phyloP scores from a whole-genome alignment of 2,329 filamentous ascomycete species.

The Hymenoscyphus fructigenus region DNA sequence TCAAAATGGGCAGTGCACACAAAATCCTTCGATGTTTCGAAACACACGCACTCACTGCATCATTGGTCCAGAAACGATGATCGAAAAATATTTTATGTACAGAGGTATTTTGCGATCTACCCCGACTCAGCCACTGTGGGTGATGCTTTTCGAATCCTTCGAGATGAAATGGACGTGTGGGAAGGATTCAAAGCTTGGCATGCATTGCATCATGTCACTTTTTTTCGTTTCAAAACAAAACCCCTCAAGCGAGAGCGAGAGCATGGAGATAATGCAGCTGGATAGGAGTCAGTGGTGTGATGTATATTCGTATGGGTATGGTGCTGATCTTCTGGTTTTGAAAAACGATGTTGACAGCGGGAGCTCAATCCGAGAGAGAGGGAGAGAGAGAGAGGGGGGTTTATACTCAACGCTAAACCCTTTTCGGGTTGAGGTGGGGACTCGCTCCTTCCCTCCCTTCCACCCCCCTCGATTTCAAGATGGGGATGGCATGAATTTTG shows the following conservation, averaged over 20 bases:
- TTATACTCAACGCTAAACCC: neutral
- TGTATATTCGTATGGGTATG: neutral
- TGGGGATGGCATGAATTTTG: neutral
- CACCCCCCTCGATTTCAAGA: neutral
- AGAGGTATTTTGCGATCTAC: neutral
- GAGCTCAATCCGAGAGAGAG: neutral
- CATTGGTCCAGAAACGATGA: neutral
- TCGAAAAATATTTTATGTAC: neutral
- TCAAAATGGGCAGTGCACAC: neutral
- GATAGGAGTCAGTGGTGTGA: neutral
- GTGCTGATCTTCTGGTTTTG: neutral
- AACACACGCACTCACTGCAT: neutral
- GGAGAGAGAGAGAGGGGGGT: no score
- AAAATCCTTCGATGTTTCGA: slow-evolving; percentile 2
- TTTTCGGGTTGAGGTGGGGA: neutral
- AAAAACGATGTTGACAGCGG: neutral
- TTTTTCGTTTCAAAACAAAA: neutral
- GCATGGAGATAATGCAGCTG: neutral
- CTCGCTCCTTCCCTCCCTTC: neutral
- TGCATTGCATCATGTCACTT: neutral
- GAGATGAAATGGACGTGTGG: neutral
- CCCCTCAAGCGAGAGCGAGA: neutral
- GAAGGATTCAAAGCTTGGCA: neutral
- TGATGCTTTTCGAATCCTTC: neutral
- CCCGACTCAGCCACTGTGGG: neutral